Conservation (phyloP, 345 rosid species). For the Camelina neglecta region DNA sequence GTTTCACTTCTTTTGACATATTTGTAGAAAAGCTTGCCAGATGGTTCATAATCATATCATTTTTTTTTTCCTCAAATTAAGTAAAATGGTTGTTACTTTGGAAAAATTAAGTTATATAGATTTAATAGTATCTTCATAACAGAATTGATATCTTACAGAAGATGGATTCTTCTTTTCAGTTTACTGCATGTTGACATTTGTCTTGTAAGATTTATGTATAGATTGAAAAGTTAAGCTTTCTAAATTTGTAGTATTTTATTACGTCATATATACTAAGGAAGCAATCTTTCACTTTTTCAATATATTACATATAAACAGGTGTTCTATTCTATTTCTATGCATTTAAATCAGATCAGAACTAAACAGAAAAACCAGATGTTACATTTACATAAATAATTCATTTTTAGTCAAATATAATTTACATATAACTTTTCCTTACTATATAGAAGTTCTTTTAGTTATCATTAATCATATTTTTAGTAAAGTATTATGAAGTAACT, state of each 20-base stretch:
- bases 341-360: background rate
- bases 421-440: background rate
- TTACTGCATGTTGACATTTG: constrained; percentile 29
- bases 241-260: background rate
- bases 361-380: background rate
- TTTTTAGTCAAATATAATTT: background rate
- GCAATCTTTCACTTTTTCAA: background rate
- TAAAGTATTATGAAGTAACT: background rate
- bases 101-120: background rate
- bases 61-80: background rate
- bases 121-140: background rate
- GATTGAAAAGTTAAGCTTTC: background rate
- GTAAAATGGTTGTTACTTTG: background rate
- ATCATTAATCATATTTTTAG: background rate
- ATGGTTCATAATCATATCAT: background rate
- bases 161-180: constrained; percentile 17
- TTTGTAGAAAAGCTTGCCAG: background rate
- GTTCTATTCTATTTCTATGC: background rate
- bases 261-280: background rate
- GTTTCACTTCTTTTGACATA: background rate
- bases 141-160: background rate
- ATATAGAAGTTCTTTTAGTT: background rate
- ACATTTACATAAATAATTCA: background rate
- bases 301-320: too few species aligned
- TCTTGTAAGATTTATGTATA: constrained; percentile 3